Percentiles rank a stretch among this genome's conserved stretches.
Conservation (phyloP, 257 asterid genomes). For the Solanum rostratum region DNA sequence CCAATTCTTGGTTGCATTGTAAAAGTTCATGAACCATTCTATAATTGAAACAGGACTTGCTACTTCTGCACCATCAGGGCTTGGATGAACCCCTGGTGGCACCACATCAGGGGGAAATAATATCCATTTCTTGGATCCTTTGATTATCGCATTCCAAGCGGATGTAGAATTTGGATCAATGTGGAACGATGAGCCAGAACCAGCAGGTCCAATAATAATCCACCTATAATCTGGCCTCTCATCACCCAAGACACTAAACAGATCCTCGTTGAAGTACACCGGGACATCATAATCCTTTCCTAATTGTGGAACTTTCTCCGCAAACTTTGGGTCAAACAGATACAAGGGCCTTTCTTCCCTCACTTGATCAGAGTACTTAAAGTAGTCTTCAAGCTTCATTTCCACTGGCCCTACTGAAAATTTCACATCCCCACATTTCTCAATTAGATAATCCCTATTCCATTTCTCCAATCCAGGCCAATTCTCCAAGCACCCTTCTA, state of each 20-base stretch:
- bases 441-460: constrained; percentile 56
- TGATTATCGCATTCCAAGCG: constrained; percentile 95
- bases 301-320: constrained; percentile 54
- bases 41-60: constrained; percentile 94
- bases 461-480: constrained; percentile 74
- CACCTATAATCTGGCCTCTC: constrained; percentile 92
- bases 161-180: constrained; percentile 97
- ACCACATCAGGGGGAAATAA: constrained; percentile 89
- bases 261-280: constrained; percentile 68
- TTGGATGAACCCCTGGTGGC: constrained; percentile 97
- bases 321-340: constrained; percentile 88
- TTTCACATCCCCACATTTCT: constrained; percentile 42
- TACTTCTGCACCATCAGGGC: constrained; percentile 96
- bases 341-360: constrained; percentile 89
- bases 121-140: constrained; percentile 96
- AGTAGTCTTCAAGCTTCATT: constrained; percentile 64
- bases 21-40: constrained; percentile 99
- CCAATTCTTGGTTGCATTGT: constrained; percentile 52
- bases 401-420: constrained; percentile 83
- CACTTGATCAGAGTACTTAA: constrained; percentile 65
- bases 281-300: constrained; percentile 73
- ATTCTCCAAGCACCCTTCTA: constrained; percentile 71
- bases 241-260: constrained; percentile 69
- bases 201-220: constrained; percentile 93
- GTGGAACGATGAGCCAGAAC: constrained; percentile 98